phyloP scores from a whole-genome alignment of 2,329 filamentous ascomycete genomes.

The Arthrobotrys megalospora region DNA sequence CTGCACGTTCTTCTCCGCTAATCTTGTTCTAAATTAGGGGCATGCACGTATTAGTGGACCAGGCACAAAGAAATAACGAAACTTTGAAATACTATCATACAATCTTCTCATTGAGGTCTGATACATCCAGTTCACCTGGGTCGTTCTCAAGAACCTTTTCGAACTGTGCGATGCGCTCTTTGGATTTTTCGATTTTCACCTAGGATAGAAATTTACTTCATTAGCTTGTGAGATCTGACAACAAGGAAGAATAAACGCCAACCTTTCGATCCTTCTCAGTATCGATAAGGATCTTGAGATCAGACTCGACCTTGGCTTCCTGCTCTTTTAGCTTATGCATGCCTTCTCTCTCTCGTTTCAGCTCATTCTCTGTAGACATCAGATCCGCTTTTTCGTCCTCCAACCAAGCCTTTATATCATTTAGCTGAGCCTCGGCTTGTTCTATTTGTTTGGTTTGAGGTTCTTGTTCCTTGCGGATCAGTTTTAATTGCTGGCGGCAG shows the following conservation, averaged over 20 bases:
- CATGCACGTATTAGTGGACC: not conserved
- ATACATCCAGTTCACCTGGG: constrained; percentile 61
- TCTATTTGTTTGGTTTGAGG: constrained; percentile 80
- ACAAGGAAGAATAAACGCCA: constrained; percentile 61
- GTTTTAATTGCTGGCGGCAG: constrained; percentile 73
- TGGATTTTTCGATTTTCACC: constrained; percentile 69
- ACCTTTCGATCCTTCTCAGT: constrained; percentile 42
- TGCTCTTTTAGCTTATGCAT: constrained; percentile 69
- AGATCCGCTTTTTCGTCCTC: constrained; percentile 73
- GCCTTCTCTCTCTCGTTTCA: constrained; percentile 65
- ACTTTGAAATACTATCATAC: constrained; percentile 32
- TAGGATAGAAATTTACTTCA: constrained; percentile 32
- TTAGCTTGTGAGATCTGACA: not conserved
- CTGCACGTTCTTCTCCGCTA: constrained; percentile 3
- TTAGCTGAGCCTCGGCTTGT: constrained; percentile 75
- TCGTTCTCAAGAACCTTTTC: constrained; percentile 71
- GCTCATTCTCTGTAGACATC: constrained; percentile 71
- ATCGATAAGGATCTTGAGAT: constrained; percentile 28
- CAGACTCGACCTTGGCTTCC: constrained; percentile 56
- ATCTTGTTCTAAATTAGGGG: constrained; percentile 30
- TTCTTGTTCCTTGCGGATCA: constrained; percentile 75
- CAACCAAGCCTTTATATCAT: constrained; percentile 69
- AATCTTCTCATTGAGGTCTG: constrained; percentile 60
- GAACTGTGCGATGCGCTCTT: constrained; percentile 67
- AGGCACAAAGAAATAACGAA: not conserved